These are phyloP conservation scores for Nymphaea thermarum DNA, from an alignment of 164 flowering plant genomes.

Conservation along the genomic window DNA sequence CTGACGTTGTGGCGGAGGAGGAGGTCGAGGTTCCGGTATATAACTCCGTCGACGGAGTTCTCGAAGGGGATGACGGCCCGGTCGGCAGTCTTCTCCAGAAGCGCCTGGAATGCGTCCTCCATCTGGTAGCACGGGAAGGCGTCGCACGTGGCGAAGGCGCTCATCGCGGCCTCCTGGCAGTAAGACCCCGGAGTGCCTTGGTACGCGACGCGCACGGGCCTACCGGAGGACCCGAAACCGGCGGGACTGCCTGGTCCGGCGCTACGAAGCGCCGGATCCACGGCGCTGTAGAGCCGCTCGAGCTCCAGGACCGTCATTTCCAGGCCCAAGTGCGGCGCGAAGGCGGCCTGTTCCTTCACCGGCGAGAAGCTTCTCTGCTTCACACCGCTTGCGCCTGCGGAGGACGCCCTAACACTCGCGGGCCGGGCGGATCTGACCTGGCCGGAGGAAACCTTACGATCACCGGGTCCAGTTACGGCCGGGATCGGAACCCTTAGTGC, in stretches of 20 bases:
- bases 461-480: background rate
- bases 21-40: conserved; percentile 18
- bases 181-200: conserved; percentile 23
- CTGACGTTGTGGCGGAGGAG: conserved; percentile 11
- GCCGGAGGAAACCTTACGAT: background rate
- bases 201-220: conserved; percentile 16
- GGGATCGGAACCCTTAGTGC: conserved; percentile 2
- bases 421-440: background rate
- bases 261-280: conserved; percentile 2
- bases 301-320: conserved; percentile 9
- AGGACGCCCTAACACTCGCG: background rate
- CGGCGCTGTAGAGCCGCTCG: conserved; percentile 12
- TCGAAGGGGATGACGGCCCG: conserved; percentile 18
- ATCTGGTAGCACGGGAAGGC: conserved; percentile 13
- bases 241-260: conserved; percentile 6
- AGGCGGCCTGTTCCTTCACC: background rate
- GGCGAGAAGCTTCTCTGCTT: background rate
- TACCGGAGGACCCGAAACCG: conserved; percentile 3
- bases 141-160: conserved; percentile 12
- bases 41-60: conserved; percentile 19
- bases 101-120: conserved; percentile 21
- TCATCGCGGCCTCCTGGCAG: conserved; percentile 23
- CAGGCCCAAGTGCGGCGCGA: conserved; percentile 4
- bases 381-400: background rate
- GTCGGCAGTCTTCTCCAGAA: conserved; percentile 15